Percentiles rank a stretch among this genome's conserved stretches.
Conservation (phyloP, 805 yeast species). For the Ogataea zsoltii region DNA sequence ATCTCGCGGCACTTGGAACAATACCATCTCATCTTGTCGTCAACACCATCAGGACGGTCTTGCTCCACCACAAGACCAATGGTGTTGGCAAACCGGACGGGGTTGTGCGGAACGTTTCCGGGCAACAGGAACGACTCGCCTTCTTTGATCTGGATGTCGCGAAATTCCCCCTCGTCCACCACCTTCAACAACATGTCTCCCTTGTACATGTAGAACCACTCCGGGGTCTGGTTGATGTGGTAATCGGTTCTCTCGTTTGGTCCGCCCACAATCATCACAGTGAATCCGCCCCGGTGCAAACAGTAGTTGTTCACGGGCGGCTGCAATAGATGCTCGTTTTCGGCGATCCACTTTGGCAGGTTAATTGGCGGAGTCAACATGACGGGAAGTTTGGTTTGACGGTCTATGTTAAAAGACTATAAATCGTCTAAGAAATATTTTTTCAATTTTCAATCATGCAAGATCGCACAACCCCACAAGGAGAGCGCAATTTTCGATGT, state of each 20-base stretch:
- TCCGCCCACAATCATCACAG: constrained; percentile 95
- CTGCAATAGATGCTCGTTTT: constrained; percentile 70
- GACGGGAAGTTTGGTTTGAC: background rate
- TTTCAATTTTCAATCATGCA: too few species aligned
- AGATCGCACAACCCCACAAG: too few species aligned
- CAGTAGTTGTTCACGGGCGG: constrained; percentile 95
- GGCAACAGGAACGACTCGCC: constrained; percentile 91
- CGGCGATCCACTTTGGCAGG: constrained; percentile 76
- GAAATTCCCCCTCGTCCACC: constrained; percentile 76
- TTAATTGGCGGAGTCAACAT: constrained; percentile 73
- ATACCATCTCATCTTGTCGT: constrained; percentile 86
- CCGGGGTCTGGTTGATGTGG: constrained; percentile 93
- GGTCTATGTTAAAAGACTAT: too few species aligned
- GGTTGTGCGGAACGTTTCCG: constrained; percentile 83
- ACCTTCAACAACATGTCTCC: constrained; percentile 85
- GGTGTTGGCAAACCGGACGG: constrained; percentile 82
- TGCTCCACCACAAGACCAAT: constrained; percentile 92
- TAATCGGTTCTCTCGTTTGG: constrained; percentile 94
- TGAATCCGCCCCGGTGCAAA: constrained; percentile 87
- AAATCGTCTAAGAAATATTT: too few species aligned
- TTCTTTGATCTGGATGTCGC: constrained; percentile 72
- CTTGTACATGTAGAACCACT: constrained; percentile 85
- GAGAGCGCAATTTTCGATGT: too few species aligned
- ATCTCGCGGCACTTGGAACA: constrained; percentile 67
- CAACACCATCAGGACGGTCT: constrained; percentile 72